Evolutionary conservation across 257 asterid species (phyloP).

Genomic region (Przewalskia tangutica): DNA sequence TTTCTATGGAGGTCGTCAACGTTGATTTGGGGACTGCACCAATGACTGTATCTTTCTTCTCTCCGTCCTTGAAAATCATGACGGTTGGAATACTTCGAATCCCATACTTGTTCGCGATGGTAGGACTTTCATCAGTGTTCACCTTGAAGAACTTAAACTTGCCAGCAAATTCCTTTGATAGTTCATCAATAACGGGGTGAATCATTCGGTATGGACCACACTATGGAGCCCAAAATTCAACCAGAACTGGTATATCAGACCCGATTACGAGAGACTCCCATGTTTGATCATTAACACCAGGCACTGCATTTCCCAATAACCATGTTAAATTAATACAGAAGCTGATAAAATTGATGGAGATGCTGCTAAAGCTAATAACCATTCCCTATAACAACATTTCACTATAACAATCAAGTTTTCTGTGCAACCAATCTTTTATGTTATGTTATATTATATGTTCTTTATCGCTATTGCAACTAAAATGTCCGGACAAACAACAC

Average conservation of each 20-base stretch:
- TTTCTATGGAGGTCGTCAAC: conserved; percentile 57
- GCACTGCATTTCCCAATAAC: conserved; percentile 40
- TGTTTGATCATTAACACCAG: conserved; percentile 38
- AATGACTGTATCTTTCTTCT: conserved; percentile 79
- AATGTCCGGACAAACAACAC: no score
- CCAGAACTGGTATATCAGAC: conserved; percentile 53
- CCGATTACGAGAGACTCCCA: conserved; percentile 61
- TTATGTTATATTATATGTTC: no score
- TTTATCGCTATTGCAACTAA: no score
- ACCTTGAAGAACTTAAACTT: conserved; percentile 88
- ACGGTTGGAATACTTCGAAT: conserved; percentile 95
- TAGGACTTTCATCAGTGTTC: conserved; percentile 73
- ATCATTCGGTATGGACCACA: conserved; percentile 99
- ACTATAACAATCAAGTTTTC: no score
- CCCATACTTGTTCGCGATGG: conserved; percentile 70
- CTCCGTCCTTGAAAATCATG: conserved; percentile 69
- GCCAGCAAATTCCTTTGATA: conserved; percentile 59
- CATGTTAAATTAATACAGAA: conserved; percentile 5
- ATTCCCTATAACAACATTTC: no score
- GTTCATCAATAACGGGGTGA: conserved; percentile 69
- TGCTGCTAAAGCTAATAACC: background rate
- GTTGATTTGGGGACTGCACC: conserved; percentile 89
- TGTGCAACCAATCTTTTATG: no score
- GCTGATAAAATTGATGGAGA: background rate
- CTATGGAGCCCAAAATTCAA: conserved; percentile 99